These are phyloP conservation scores for Ceratobasidium sp. DNA, from an alignment of 1,284 basidiomycete genomes.

Conservation along the genomic window DNA sequence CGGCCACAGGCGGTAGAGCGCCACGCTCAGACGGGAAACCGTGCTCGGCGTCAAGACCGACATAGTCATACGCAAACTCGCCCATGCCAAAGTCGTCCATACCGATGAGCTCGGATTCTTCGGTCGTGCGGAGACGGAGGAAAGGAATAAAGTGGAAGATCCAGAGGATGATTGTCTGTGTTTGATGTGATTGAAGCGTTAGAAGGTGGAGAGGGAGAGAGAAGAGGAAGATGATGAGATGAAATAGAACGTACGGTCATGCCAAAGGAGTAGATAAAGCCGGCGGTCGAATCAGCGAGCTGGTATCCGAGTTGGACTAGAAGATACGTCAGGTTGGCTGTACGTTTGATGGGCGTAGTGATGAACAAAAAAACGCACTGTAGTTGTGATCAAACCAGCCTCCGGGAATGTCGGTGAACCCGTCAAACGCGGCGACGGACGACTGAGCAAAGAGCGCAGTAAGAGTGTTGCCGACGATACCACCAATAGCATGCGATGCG, in stretches of 20 bases:
- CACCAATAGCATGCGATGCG: slow-evolving; percentile 68
- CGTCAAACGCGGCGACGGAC: slow-evolving; percentile 88
- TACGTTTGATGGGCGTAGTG: slow-evolving; percentile 42
- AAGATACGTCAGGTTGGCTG: not conserved
- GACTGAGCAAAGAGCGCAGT: slow-evolving; percentile 92
- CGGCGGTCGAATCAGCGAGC: slow-evolving; percentile 82
- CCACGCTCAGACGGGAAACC: slow-evolving; percentile 44
- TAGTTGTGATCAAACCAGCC: slow-evolving; percentile 94
- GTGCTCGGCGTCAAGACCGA: slow-evolving; percentile 75
- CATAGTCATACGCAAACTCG: slow-evolving; percentile 94
- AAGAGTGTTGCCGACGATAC: slow-evolving; percentile 70
- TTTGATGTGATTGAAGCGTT: not conserved
- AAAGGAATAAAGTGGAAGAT: slow-evolving; percentile 94
- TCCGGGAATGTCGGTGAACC: slow-evolving; percentile 77
- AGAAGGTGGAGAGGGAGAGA: not conserved
- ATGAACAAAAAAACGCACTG: slow-evolving; percentile 48
- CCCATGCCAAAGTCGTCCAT: slow-evolving; percentile 96
- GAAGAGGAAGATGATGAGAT: slow-evolving; percentile 11
- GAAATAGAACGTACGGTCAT: slow-evolving; percentile 71
- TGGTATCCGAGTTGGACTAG: slow-evolving; percentile 86
- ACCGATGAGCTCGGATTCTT: slow-evolving; percentile 92
- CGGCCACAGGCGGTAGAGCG: not conserved
- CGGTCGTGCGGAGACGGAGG: slow-evolving; percentile 80
- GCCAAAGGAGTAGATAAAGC: slow-evolving; percentile 84
- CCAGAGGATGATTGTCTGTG: slow-evolving; percentile 87